Percentiles rank a stretch among this genome's conserved stretches.
These are phyloP conservation scores for Fusarium xyrophilum DNA, from an alignment of 2,329 filamentous ascomycete genomes.

Conservation along the genomic window DNA sequence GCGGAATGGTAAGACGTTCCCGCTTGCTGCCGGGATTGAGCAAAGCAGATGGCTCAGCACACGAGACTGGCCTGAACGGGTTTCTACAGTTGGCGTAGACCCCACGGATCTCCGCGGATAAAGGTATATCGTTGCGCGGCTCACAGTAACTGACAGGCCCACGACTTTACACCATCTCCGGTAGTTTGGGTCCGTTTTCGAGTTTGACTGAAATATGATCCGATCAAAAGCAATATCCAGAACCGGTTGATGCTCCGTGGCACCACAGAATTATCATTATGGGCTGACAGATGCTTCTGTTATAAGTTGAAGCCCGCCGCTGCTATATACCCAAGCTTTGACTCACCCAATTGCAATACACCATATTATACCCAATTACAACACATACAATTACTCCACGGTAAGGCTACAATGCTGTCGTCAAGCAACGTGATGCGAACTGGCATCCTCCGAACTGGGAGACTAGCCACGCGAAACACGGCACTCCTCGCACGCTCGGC, in stretches of 20 bases:
- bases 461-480: conserved; percentile 19
- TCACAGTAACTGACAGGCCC: conserved; percentile 2
- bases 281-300: not conserved
- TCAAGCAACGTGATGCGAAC: conserved; percentile 30
- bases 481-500: conserved; percentile 18
- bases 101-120: conserved; percentile 29
- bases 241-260: not conserved
- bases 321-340: not conserved
- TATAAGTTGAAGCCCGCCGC: conserved; percentile 15
- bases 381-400: not conserved
- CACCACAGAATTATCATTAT: not conserved
- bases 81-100: not conserved
- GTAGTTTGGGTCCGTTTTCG: conserved; percentile 3
- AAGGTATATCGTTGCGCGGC: conserved; percentile 14
- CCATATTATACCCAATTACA: not conserved
- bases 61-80: conserved; percentile 8
- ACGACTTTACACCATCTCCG: conserved; percentile 2
- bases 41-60: not conserved
- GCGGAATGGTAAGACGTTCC: not conserved
- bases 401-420: conserved; percentile 13
- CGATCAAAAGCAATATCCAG: conserved; percentile 1
- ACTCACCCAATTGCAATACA: not conserved
- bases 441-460: conserved; percentile 17
- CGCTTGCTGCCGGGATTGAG: not conserved
- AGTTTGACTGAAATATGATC: conserved; percentile 16